Evolutionary conservation across 495 filamentous ascomycete species (phyloP), one percentile per base, ranked within the genome.

Genomic region (Podospora australis): DNA sequence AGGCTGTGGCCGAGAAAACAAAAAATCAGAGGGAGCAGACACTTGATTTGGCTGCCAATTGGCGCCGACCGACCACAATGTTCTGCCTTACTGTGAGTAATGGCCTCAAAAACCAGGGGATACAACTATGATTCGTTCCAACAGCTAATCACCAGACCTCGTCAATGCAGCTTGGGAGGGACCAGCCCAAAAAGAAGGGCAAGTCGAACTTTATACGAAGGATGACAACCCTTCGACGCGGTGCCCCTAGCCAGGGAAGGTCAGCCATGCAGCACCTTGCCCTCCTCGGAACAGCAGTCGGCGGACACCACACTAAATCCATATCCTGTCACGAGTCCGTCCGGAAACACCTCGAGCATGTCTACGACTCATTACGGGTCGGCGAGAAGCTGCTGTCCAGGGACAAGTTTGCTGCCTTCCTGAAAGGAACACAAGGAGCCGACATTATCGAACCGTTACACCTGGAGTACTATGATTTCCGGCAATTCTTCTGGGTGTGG

Each of bases 401-500:
- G 11, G 54, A 60, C 7, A 57, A 57, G 13, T 62, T 74, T 49
- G 46, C 49, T 3, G 44, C 49, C 24, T 76, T 74, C 46, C 52
- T 76, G 29, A 63, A 54, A 22, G 40, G 42, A 2, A 60, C 54
- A 6, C 72, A 76, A 48, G 66, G 68, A 10, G 63, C 72, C 19
- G 40, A 46, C 10, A 32, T 25, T 2, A 29, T 52, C n/a, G 32
- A 52, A 10, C 43, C 46, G 28, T 49, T 64, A 25, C 53, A 60
- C 6, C 44, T 55, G 24, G 62, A 69, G 2, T 48, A 35, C 11
- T 72, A 70, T 56, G 56, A 30, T 8, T 69, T 73, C n/a, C 53
- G 59, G 9, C 56, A 69, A 19, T 76, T 76, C 47, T 64, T 72
- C 21, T 67, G 63, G 44, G 51, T 59, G 11, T 72, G 67, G 70